These are phyloP conservation scores for Symbiodinium pilosum DNA, from an alignment of 73 alveolate species.

Conservation along the genomic window DNA sequence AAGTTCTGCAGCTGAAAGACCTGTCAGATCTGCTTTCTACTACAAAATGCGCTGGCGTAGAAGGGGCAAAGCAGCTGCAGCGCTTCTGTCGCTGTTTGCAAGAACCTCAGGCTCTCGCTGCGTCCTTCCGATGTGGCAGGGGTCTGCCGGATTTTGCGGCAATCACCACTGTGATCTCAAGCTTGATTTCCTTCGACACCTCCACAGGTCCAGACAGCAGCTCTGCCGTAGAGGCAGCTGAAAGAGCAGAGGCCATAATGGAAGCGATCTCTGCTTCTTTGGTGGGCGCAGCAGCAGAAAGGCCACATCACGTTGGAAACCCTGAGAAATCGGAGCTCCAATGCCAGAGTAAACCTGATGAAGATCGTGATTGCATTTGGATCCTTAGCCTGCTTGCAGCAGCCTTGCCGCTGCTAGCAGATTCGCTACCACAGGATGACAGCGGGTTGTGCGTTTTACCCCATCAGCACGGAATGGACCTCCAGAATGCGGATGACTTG, in stretches of 20 bases:
- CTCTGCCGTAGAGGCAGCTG: background rate
- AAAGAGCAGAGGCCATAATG: background rate
- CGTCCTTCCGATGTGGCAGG: background rate
- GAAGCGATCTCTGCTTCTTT: background rate
- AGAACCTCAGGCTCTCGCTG: background rate
- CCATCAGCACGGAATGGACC: constrained; percentile 23
- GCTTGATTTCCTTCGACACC: background rate
- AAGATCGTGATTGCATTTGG: background rate
- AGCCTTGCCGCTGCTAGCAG: background rate
- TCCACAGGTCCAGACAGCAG: background rate
- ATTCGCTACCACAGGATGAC: constrained; percentile 1
- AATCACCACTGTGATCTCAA: background rate
- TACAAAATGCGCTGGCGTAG: background rate
- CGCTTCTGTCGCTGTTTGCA: background rate
- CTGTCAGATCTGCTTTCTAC: background rate
- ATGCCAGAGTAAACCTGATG: too few relatives aligned
- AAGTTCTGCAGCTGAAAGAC: background rate
- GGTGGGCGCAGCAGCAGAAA: background rate
- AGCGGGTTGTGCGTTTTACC: background rate
- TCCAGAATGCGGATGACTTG: background rate
- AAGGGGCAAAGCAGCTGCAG: background rate
- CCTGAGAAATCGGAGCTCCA: background rate
- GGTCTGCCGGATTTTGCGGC: background rate
- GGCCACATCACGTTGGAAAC: background rate
- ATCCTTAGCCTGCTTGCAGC: background rate